Evolutionary conservation across 2,329 filamentous ascomycete species (phyloP).

Genomic region (Paraphaeosphaeria sporulosa): DNA sequence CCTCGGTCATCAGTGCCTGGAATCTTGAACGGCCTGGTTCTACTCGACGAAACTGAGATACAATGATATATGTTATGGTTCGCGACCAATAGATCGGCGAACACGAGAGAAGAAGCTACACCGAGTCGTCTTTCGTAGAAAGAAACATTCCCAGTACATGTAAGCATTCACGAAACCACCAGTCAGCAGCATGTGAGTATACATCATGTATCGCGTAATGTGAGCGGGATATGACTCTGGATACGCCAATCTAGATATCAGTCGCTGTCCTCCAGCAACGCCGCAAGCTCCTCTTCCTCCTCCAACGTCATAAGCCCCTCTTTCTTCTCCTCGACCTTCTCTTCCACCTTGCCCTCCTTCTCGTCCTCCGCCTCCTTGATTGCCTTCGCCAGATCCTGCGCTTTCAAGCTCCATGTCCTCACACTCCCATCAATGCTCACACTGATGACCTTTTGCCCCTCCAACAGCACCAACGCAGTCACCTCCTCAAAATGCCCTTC

Average conservation of each 20-base stretch:
- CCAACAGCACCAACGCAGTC: conserved; percentile 75
- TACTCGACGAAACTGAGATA: no score
- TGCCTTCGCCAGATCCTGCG: conserved; percentile 65
- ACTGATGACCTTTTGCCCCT: conserved; percentile 69
- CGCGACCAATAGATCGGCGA: no score
- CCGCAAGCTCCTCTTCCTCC: conserved; percentile 91
- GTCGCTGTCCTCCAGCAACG: conserved; percentile 82
- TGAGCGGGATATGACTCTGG: not conserved
- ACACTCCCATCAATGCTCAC: conserved; percentile 91
- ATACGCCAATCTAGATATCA: conserved; percentile 8
- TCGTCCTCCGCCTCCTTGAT: conserved; percentile 59
- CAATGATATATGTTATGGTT: no score
- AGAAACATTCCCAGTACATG: no score
- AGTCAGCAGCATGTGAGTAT: no score
- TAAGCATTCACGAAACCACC: no score
- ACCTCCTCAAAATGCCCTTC: conserved; percentile 93
- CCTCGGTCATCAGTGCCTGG: not conserved
- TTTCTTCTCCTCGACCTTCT: conserved; percentile 55
- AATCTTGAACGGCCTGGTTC: not conserved
- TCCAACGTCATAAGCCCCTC: conserved; percentile 76
- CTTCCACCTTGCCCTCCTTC: conserved; percentile 56
- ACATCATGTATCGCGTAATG: not conserved
- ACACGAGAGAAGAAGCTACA: no score
- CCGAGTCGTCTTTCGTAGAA: no score
- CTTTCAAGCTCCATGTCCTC: conserved; percentile 79